Base-by-base conservation (phyloP, 2,329 filamentous ascomycete genomes). In the Aspergillus ibericus region DNA sequence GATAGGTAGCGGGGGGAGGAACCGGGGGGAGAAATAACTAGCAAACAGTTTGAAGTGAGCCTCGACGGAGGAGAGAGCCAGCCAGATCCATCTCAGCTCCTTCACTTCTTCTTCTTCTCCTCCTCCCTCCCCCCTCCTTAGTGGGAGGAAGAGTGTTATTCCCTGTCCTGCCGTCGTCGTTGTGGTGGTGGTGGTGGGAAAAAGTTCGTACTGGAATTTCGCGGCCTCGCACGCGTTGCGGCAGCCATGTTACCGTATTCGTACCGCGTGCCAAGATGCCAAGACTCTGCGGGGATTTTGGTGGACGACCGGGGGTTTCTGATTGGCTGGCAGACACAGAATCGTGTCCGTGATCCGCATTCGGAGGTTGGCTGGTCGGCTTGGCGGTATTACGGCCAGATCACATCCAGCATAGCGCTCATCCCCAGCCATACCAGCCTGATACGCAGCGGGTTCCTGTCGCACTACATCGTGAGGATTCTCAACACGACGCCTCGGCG, bases 211-310 rank as follows among this genome's bases (percentile, higher is more conserved):
- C 34, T 42, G 38, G 38, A 42, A 22, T 22, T 42, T 42, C 38
- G 13, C 13, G 38, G 4, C 38, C 38, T 42, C 20, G 18, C 18
- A 20, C 10, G 38, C 42, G 35, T 25, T 18, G 20, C 42, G 48
- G 53, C 10, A 47, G 22, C 20, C 15, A 47, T 47, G 42, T 59
- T 53, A 61, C 59, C 42, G 48, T 59, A 56, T 51, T 60, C 34
- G 53, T 51, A 63, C 49, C 8, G 38, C 6, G 36, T 34, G 63
- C 65, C 65, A 67, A 67, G 65, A 22, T 47, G 65, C 65, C 65
- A 67, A 66, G 64, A 2, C 25, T 13, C 48, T 64, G 56, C 59
- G 61, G 64, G 62, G 63, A 60, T 59, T 61, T 59, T 27, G 18
- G 27, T 47, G 34, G 22, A 47, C 22, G 36, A 9, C 5, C 6